Evolutionary conservation across 805 yeast genomes (phyloP), one percentile per base, ranked within the genome.

Genomic region (Saturnispora kantuleensis): DNA sequence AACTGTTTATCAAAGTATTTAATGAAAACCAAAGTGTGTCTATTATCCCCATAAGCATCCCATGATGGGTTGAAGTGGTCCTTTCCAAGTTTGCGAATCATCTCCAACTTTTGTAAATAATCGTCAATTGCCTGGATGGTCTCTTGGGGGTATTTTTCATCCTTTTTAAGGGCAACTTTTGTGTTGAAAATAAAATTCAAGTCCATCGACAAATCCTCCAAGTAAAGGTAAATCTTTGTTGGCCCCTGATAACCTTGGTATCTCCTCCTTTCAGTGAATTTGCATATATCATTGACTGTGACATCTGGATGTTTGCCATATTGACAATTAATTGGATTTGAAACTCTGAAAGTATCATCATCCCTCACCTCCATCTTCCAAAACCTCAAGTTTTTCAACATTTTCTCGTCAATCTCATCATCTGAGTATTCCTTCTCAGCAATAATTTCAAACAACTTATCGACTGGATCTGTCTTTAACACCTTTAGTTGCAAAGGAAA

Each of bases 331-430:
- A 77, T 50, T 3, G 68, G 68, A 5, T 62, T 48, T 47, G 76
- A 80, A 1, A 86, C 75, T 52, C 96, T 71, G 40, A 74, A 63
- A 0, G 96, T 84, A 49, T 72, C 74, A 59, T 86, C 85, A 51
- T 79, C 76, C 40, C 96, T 71, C 53, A 74, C 76, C 11, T 73
- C 74, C 65, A 85, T 69, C 17, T 73, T 64, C 79, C 93, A 77
- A 49, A 84, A 72, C 45, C 81, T 68, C 37, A 81, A 70, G 31
- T 59, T 52, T 35, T 35, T 30, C 9, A 48, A 38, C 7, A 37
- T 39, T n/a, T 35, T 17, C 13, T 26, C 21, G 11, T 61, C 50
- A 1, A 60, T 52, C 18, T 62, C 57, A 11, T 64, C 49, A 1
- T 49, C 62, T 1, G 21, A 36, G 12, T 70, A 71, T 17, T 77